A percentile compares a stretch with the other conserved stretches of the same genome.
These are phyloP conservation scores for Sporothrix dimorphospora DNA, from an alignment of 2,329 filamentous ascomycete genomes.

Conservation along the genomic window DNA sequence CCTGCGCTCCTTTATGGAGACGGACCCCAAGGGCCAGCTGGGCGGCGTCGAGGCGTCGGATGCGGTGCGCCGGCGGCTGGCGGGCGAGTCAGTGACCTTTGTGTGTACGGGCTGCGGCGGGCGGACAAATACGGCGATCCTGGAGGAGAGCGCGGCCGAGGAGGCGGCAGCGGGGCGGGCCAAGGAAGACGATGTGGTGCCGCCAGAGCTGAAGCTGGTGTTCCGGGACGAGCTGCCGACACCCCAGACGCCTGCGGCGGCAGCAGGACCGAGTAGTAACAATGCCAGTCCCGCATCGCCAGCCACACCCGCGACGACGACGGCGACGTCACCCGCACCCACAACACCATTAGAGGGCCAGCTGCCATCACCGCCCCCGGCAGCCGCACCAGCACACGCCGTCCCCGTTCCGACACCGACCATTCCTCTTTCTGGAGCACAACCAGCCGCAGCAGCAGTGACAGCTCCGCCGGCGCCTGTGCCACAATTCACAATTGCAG, in stretches of 20 bases:
- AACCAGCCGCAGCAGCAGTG: not conserved
- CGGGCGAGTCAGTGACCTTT: conserved; percentile 67
- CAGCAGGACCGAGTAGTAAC: conserved; percentile 3
- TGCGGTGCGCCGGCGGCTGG: conserved; percentile 68
- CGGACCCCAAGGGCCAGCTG: conserved; percentile 82
- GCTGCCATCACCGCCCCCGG: conserved; percentile 3
- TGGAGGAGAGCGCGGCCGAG: conserved; percentile 68
- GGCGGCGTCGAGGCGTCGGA: conserved; percentile 82
- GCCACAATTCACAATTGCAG: conserved; percentile 25
- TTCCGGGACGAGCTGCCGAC: conserved; percentile 71
- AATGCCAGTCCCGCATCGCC: not conserved
- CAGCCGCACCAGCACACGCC: conserved; percentile 26
- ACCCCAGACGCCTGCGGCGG: conserved; percentile 42
- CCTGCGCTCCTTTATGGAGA: conserved; percentile 91
- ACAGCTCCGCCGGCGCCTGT: conserved; percentile 39
- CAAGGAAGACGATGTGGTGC: conserved; percentile 40
- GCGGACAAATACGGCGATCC: conserved; percentile 72
- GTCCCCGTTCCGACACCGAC: conserved; percentile 24
- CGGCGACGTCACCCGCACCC: not conserved
- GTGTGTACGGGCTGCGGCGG: conserved; percentile 68
- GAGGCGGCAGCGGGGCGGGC: conserved; percentile 45
- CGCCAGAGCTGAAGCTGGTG: conserved; percentile 64
- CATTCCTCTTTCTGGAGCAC: not conserved
- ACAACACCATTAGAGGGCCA: not conserved
- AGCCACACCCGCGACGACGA: not conserved